These are phyloP conservation scores for Oryza rufipogon DNA, from an alignment of 176 grass and related monocot species.

Conservation along the genomic window DNA sequence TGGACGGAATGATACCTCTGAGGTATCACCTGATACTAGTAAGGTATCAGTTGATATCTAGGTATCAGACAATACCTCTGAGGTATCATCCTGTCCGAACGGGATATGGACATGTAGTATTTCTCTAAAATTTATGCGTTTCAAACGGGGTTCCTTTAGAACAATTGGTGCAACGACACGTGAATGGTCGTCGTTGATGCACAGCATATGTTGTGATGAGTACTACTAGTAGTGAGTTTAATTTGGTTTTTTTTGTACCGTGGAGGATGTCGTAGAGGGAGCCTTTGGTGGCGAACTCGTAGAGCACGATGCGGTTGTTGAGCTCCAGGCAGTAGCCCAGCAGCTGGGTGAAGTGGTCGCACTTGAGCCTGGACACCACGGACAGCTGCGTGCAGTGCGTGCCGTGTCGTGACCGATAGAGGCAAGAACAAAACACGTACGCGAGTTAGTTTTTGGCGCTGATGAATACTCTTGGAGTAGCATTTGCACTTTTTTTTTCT, in stretches of 20 bases:
- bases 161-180: no score
- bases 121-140: no score
- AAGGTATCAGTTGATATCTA: no score
- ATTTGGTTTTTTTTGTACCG: slow-evolving; percentile 37
- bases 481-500: not conserved
- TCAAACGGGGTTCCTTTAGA: no score
- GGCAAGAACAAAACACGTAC: not conserved
- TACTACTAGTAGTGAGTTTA: no score
- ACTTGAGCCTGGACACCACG: slow-evolving; percentile 63
- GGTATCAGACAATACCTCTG: no score
- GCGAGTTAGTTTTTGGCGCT: not conserved
- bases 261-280: slow-evolving; percentile 90
- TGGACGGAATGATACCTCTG: no score
- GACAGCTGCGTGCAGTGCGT: slow-evolving; percentile 49
- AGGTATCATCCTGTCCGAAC: no score
- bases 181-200: no score
- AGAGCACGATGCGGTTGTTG: slow-evolving; percentile 77
- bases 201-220: no score
- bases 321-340: slow-evolving; percentile 86
- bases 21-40: no score
- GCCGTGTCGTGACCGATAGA: not conserved
- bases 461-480: not conserved
- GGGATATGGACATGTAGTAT: no score
- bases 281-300: slow-evolving; percentile 81
- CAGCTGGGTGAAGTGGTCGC: slow-evolving; percentile 79